These are phyloP conservation scores for Obelidium mucronatum DNA, from an alignment of 192 early-diverging fungal genomes.

Conservation along the genomic window DNA sequence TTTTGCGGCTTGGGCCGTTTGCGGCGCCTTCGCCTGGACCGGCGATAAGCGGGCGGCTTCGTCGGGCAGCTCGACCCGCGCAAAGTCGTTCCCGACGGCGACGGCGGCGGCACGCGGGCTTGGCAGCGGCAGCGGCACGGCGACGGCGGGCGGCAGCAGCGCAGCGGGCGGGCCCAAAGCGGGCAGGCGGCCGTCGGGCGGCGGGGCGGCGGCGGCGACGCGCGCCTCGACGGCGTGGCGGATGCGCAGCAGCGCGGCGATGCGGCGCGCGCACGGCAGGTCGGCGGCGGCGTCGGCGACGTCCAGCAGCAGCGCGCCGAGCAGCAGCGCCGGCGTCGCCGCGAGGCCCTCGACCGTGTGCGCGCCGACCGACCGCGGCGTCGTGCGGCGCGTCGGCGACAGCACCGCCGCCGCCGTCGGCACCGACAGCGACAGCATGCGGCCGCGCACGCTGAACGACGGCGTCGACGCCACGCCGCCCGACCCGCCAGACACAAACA, in stretches of 20 bases:
- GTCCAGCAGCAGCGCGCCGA: constrained; percentile 10
- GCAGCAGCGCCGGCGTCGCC: background rate
- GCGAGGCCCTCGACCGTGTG: background rate
- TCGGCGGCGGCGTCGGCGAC: background rate
- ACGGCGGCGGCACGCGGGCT: background rate
- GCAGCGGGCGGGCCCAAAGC: background rate
- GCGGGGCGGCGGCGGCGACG: background rate
- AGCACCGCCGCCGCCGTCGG: no score
- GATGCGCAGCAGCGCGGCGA: background rate
- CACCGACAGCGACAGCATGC: no score
- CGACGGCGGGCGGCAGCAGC: background rate
- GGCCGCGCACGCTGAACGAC: no score
- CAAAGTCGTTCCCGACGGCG: constrained; percentile 25
- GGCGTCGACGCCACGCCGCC: no score
- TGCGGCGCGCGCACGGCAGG: background rate
- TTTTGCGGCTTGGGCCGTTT: background rate
- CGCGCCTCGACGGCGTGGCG: background rate
- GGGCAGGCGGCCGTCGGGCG: background rate
- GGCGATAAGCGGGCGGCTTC: background rate
- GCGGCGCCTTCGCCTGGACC: background rate
- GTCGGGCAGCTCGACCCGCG: constrained; percentile 9
- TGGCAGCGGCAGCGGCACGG: background rate
- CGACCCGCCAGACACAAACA: no score
- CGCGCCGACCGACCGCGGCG: no score
- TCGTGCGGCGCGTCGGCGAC: no score